Evolutionary conservation across 1,284 basidiomycete species (phyloP), one percentile per base, ranked within the genome.

Genomic region (Cutaneotrichosporon sp.): DNA sequence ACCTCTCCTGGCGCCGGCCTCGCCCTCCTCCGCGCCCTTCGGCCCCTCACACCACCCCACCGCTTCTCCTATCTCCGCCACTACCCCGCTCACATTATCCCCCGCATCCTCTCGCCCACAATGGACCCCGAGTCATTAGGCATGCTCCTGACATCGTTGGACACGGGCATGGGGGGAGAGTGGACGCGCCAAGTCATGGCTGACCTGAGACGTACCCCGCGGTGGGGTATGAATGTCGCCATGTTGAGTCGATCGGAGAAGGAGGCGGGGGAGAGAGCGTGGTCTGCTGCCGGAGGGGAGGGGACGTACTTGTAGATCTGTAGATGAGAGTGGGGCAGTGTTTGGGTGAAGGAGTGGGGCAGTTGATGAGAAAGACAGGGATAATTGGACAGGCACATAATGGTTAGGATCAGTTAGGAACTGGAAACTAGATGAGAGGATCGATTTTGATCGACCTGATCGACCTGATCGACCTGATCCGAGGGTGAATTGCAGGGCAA

Each of bases 121-220:
- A 66, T 80, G 13, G 78, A 79, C 57, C 79, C 79, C 0, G 79
- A 80, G 62, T 66, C 65, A 11, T 64, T 79, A 7, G 78, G 71
- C 1, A 26, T 70, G 38, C 58, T 79, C 10, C 65, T 76, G 6
- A 10, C 66, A 1, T 67, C 70, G 1, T 52, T 76, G 21, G 51
- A 21, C 2, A 61, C 61, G 52, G 47, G 31, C 22, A 56, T 60
- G 9, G 69, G 69, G 1, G n/a, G 51, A 21, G 26, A 13, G 13
- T 67, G 62, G 60, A 32, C 55, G 1, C 64, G 47, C 32, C 56
- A 53, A 36, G 58, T 77, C 5, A 49, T 78, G 40, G 18, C 38
- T 2, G 72, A 65, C 1, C 58, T 80, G 58, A 65, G 55, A 57
- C 16, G 18, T 14, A 74, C 73, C 6, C 69, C 69, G 50, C 61